phyloP scores from a whole-genome alignment of 306 rosid genomes.

The Lagenaria siceraria region DNA sequence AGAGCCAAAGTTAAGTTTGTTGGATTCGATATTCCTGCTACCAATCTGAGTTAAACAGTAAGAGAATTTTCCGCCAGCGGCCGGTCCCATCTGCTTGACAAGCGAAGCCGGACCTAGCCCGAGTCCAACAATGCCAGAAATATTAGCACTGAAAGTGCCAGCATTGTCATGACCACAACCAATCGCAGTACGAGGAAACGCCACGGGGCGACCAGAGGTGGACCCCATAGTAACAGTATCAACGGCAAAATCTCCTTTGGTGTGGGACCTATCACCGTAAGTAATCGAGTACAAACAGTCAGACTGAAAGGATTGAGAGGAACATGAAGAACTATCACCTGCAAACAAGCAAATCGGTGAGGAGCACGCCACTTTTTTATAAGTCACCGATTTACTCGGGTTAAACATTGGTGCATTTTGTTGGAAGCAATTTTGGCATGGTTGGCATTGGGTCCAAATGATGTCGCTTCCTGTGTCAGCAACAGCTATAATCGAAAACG shows the following conservation, averaged over 20 bases:
- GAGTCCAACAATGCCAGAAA: conserved; percentile 46
- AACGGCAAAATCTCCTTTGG: conserved; percentile 19
- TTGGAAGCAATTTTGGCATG: conserved; percentile 26
- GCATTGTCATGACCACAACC: conserved; percentile 32
- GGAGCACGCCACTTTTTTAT: conserved; percentile 1
- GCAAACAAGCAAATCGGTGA: neutral
- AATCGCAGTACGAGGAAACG: conserved; percentile 16
- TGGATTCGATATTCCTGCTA: neutral
- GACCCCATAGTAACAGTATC: conserved; percentile 39
- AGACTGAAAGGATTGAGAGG: neutral
- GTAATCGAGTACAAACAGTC: neutral
- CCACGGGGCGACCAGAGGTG: neutral
- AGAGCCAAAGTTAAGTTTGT: conserved; percentile 20
- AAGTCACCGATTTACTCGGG: conserved; percentile 26
- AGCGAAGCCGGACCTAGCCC: conserved; percentile 30
- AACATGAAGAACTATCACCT: neutral
- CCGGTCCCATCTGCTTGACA: conserved; percentile 17
- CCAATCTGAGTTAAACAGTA: conserved; percentile 29
- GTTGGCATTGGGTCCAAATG: conserved; percentile 46
- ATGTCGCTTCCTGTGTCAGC: conserved; percentile 52
- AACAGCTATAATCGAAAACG: conserved; percentile 17
- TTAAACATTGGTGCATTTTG: conserved; percentile 29
- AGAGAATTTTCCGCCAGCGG: conserved; percentile 27
- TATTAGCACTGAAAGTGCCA: neutral
- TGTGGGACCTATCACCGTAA: conserved; percentile 24